These are phyloP conservation scores for Parsonsia alboflavescens DNA, from an alignment of 257 asterid genomes.

Conservation along the genomic window DNA sequence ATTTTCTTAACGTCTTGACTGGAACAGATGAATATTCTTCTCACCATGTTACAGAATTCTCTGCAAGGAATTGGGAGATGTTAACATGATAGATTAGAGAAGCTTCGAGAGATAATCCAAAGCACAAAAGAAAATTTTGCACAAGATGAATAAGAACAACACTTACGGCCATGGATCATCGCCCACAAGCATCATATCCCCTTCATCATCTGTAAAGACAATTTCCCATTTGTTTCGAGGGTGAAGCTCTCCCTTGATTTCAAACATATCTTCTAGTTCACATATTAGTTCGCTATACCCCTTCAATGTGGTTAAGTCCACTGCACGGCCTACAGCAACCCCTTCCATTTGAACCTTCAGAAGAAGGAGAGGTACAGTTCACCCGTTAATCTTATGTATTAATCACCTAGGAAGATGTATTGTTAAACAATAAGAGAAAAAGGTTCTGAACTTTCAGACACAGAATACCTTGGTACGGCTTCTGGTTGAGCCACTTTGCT, in stretches of 20 bases:
- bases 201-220: constrained; percentile 86
- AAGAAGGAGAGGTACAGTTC: neutral
- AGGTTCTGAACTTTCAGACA: neutral
- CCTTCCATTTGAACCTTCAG: constrained; percentile 98
- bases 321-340: constrained; percentile 90
- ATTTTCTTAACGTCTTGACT: constrained; percentile 75
- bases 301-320: constrained; percentile 61
- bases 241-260: constrained; percentile 69
- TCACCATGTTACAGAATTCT: constrained; percentile 73
- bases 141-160: neutral
- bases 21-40: constrained; percentile 65
- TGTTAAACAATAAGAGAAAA: neutral
- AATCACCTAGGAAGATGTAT: neutral
- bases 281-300: constrained; percentile 70
- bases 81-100: constrained; percentile 8
- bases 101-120: neutral
- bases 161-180: constrained; percentile 99
- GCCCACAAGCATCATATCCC: constrained; percentile 94
- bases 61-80: constrained; percentile 33
- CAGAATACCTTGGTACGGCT: constrained; percentile 83
- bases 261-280: constrained; percentile 87
- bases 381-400: neutral
- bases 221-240: constrained; percentile 74
- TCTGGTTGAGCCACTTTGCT: constrained; percentile 55
- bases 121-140: neutral